These are phyloP conservation scores for Heterobasidion irregulare DNA, from an alignment of 1,284 basidiomycete genomes.

Conservation along the genomic window DNA sequence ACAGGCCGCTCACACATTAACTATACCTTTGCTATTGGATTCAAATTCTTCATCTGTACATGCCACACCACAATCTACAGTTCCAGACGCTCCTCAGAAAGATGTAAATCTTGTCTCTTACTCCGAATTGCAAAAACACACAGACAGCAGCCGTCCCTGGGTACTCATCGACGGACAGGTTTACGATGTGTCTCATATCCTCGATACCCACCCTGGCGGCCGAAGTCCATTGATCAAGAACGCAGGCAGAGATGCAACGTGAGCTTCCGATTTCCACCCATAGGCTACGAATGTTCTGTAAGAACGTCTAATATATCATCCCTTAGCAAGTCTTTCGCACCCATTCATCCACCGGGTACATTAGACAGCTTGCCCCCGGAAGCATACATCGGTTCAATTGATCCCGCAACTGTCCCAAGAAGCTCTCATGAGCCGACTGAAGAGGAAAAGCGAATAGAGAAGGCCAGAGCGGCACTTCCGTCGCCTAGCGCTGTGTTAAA, in stretches of 20 bases:
- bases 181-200: constrained; percentile 38
- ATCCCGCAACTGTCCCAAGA: constrained; percentile 32
- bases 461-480: constrained; percentile 31
- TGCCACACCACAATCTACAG: not conserved
- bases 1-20: not conserved
- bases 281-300: not conserved
- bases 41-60: not conserved
- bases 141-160: constrained; percentile 38
- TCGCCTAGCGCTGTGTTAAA: constrained; percentile 33
- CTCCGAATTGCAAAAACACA: constrained; percentile 45
- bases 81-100: not conserved
- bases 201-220: constrained; percentile 46
- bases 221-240: constrained; percentile 37
- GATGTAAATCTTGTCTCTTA: constrained; percentile 20
- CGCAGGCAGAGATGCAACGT: constrained; percentile 50
- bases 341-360: constrained; percentile 26
- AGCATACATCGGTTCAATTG: constrained; percentile 35
- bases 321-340: constrained; percentile 26
- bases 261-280: constrained; percentile 10
- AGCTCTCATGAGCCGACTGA: constrained; percentile 23
- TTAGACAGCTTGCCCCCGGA: constrained; percentile 20
- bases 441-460: constrained; percentile 32
- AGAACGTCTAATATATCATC: not conserved
- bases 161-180: constrained; percentile 36
- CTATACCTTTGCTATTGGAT: not conserved